Conservation (phyloP, 805 yeast species). For the Komagataella phaffii region DNA sequence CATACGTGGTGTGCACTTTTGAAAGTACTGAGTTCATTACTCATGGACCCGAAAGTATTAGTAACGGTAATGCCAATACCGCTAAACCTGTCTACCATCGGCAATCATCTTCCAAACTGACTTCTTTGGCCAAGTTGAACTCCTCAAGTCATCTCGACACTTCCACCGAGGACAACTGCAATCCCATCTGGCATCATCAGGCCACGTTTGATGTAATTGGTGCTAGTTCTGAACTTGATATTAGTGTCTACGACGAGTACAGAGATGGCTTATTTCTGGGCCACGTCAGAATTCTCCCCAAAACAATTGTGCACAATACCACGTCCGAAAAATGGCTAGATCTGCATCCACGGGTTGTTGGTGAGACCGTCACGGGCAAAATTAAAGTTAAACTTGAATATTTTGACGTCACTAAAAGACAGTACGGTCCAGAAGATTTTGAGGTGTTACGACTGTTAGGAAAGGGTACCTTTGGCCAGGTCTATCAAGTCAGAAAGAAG, state of each 20-base stretch:
- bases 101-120: constrained; percentile 26
- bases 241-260: constrained; percentile 82
- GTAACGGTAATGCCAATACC: constrained; percentile 4
- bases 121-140: constrained; percentile 19
- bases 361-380: constrained; percentile 68
- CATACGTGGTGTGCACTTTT: constrained; percentile 84
- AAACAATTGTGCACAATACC: constrained; percentile 26
- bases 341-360: constrained; percentile 58
- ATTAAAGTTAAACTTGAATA: constrained; percentile 67
- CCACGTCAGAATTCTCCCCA: constrained; percentile 62
- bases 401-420: constrained; percentile 53
- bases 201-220: constrained; percentile 89
- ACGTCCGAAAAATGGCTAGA: constrained; percentile 58
- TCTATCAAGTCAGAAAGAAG: constrained; percentile 84
- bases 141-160: constrained; percentile 3
- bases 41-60: constrained; percentile 51
- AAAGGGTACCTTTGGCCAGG: constrained; percentile 96
- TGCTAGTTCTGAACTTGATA: constrained; percentile 68
- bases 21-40: constrained; percentile 87
- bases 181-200: constrained; percentile 87
- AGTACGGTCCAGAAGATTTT: constrained; percentile 89
- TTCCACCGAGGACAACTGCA: constrained; percentile 2
- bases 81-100: constrained; percentile 24
- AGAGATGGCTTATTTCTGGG: constrained; percentile 80
- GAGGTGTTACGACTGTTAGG: constrained; percentile 85